Base-by-base conservation (phyloP, 441 rosid species). In the Flueggea neowawraea region DNA sequence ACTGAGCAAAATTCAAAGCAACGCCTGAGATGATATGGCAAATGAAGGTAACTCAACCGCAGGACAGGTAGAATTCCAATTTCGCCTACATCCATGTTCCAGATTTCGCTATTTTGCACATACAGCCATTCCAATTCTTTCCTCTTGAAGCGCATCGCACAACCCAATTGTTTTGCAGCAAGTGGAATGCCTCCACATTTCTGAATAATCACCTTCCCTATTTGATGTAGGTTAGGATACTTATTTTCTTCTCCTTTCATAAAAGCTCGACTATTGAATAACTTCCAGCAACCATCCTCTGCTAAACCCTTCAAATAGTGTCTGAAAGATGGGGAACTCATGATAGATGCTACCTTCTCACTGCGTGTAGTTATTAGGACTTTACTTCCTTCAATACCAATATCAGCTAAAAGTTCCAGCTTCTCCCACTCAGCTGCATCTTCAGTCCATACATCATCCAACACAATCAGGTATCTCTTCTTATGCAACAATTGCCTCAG, bases 381-480 rank as follows among this genome's bases (percentile, higher is more conserved):
- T 36, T 59, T 65, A 28, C 71, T 74, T 52, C 82, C 70, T 5
- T 39, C 22, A 5, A 58, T 70, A 7, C 68, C 64, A 11, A 50
- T 45, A 28, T 12, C 54, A 6, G 71, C 31, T 28, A 57, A 15
- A 33, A 12, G 14, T 15, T 59, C 62, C 22, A 70, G 47, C 7
- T 45, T 14, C 2, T 57, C 57, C 75, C 72, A 70, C 28, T 56
- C 45, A 14, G 31, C 59, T 2, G 5, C 16, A 45, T 68, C 39
- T 4, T 73, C 78, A 16, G 31, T 61, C 71, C 75, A 70, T 5
- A 70, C 69, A 51, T 77, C 73, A 57, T 77, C 81, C 11, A 77
- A 41, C 4, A 77, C 62, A 4, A 77, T 64, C 15, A 73, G 49
- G 31, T 58, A 73, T 28, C 22, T 77, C 13, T 45, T 57, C 44